Evolutionary conservation across 331 rosid species (phyloP).

Genomic region (Dryas integrifolia): DNA sequence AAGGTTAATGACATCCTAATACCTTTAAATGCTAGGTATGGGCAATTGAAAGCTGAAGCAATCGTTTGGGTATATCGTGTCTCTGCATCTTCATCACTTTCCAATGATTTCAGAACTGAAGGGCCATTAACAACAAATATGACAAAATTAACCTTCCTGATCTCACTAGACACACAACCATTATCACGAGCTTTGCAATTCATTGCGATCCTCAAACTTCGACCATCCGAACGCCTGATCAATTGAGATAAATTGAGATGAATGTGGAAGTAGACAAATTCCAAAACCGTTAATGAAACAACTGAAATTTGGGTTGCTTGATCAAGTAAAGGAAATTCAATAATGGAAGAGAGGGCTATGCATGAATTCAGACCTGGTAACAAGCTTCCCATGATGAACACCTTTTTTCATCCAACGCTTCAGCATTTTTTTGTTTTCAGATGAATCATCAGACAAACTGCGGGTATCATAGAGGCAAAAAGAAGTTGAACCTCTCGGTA

Average conservation of each 20-base stretch:
- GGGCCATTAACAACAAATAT: constrained; percentile 64
- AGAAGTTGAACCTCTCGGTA: constrained; percentile 61
- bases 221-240: constrained; percentile 55
- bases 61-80: constrained; percentile 33
- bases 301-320: no score
- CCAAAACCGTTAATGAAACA: constrained; percentile 3
- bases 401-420: constrained; percentile 75
- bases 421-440: constrained; percentile 45
- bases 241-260: constrained; percentile 32
- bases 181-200: constrained; percentile 42
- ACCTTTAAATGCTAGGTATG: constrained; percentile 72
- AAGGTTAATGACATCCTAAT: constrained; percentile 20
- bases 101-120: constrained; percentile 57
- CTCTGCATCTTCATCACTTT: constrained; percentile 37
- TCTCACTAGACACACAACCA: constrained; percentile 34
- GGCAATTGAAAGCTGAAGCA: constrained; percentile 60
- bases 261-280: constrained; percentile 17
- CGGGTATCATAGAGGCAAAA: constrained; percentile 80
- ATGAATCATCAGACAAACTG: constrained; percentile 49
- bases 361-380: constrained; percentile 53
- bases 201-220: constrained; percentile 41
- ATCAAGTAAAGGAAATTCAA: no score
- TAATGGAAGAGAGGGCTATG: background rate
- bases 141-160: constrained; percentile 62
- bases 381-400: constrained; percentile 63